Base-by-base conservation (phyloP, 768 basidiomycete genomes). In the Roridomyces roridus region DNA sequence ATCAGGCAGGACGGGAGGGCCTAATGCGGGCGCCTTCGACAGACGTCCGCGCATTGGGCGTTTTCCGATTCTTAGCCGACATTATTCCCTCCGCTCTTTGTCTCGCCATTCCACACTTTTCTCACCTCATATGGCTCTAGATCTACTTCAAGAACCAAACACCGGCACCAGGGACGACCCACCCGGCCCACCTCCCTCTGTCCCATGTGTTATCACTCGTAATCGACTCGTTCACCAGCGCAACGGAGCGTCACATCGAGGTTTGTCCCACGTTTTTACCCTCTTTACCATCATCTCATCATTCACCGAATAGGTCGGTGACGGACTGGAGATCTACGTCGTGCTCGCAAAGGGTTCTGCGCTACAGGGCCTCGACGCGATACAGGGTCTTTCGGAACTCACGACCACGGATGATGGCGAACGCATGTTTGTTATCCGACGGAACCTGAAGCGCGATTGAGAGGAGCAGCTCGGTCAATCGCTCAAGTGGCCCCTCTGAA, bases 191-290 rank as follows among this genome's bases (percentile, higher is more conserved):
- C 74, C 77, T 98, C 39, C 90, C 95, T 15, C 79, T 99, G 55
- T 68, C 80, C 21, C 86, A 86, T 11, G 94, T 98, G 8, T 77
- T 97, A 50, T 77, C 85, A 26, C 85, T 99, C 70, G 93, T 98
- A 65, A 91, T 94, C 58, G 96, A 99, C 77, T 92, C 94, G 9
- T 99, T 98, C 74, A 96, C 96, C 24, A 86, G 92, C 63, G 97
- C 97, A 24, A 98, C 97, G 14, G 97, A 99, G 77, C 87, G 97
- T 62, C 96, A 98, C 74, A 98, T 98, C 69, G 96, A 98, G 85
- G 92, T 92, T 59, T 59, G 80, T 29, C 62, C 55, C 49, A 3
- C 25, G 21, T 59, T 58, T 46, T 14, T 46, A n/a, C n/a, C 41
- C 37, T 20, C 26, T 20, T 10, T 31, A 29, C 28, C 39, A 5